A percentile compares a stretch with the other conserved stretches of the same genome.
phyloP scores from a whole-genome alignment of 2,329 filamentous ascomycete species.

The Phyllosticta capitalensis region DNA sequence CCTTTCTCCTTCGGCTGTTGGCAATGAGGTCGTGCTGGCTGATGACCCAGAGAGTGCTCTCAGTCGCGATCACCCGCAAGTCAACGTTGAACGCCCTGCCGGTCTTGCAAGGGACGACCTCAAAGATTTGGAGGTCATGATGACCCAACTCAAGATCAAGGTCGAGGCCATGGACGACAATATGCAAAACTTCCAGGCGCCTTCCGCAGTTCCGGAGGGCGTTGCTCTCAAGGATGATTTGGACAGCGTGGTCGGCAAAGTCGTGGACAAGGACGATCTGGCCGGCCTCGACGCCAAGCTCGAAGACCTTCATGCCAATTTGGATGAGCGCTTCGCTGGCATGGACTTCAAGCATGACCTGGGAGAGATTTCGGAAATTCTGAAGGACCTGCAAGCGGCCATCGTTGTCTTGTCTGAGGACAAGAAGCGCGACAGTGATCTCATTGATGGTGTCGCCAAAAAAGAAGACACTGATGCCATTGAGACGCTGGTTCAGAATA shows the following conservation, averaged over 20 bases:
- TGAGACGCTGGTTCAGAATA: slow-evolving; percentile 81
- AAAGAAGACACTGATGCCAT: slow-evolving; percentile 86
- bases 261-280: slow-evolving; percentile 40
- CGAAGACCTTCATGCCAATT: not conserved
- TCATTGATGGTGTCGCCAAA: slow-evolving; percentile 47
- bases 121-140: slow-evolving; percentile 74
- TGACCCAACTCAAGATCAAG: slow-evolving; percentile 74
- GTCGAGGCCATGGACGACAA: slow-evolving; percentile 64
- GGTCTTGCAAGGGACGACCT: slow-evolving; percentile 62
- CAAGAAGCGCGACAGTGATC: slow-evolving; percentile 13
- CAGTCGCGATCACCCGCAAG: slow-evolving; percentile 23
- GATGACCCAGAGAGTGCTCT: slow-evolving; percentile 40
- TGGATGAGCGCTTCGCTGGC: slow-evolving; percentile 24
- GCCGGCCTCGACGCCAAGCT: slow-evolving; percentile 29
- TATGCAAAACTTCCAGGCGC: slow-evolving; percentile 37
- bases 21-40: slow-evolving; percentile 49
- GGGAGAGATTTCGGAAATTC: slow-evolving; percentile 32
- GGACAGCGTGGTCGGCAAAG: slow-evolving; percentile 29
- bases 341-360: slow-evolving; percentile 41
- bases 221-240: slow-evolving; percentile 41
- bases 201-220: slow-evolving; percentile 28
- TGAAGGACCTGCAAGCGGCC: slow-evolving; percentile 50
- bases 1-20: slow-evolving; percentile 35
- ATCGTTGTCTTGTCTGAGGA: slow-evolving; percentile 38
- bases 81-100: not conserved